Evolutionary conservation across 331 rosid genomes (phyloP).

Genomic region (Malus hybrid): DNA sequence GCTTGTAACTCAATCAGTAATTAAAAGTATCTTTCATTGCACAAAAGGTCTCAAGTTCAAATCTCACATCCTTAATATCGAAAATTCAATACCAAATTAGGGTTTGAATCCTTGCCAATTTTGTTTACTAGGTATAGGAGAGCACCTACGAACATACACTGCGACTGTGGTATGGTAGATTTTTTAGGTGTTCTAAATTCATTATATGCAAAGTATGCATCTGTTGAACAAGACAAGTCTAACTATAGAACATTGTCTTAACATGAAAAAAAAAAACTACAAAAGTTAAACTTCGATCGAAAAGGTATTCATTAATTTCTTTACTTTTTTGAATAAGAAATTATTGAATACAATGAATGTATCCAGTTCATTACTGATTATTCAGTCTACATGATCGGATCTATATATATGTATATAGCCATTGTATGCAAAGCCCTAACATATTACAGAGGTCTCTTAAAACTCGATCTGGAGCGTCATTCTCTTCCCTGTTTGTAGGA

Average conservation of each 20-base stretch:
- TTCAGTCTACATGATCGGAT: not conserved
- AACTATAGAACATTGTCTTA: not conserved
- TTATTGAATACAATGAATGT: not conserved
- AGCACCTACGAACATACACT: no score
- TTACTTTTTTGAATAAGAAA: no score
- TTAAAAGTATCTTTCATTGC: no score
- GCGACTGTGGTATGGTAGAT: no score
- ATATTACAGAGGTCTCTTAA: not conserved
- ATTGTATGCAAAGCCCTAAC: not conserved
- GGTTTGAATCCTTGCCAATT: not conserved
- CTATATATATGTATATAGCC: not conserved
- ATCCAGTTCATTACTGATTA: not conserved
- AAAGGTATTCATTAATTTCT: not conserved
- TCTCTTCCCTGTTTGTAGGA: not conserved
- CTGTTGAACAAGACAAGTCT: no score
- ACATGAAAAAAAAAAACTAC: not conserved
- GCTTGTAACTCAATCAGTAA: not conserved
- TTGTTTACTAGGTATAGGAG: not conserved
- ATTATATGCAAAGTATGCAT: no score
- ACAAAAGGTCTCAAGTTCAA: not conserved
- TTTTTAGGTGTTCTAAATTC: no score
- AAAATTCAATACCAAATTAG: not conserved
- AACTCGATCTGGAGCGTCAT: not conserved
- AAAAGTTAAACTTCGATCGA: not conserved
- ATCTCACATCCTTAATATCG: not conserved